A percentile compares a stretch with the other conserved stretches of the same genome.
Conservation (phyloP, 768 basidiomycete species). For the Lactarius evosmus region DNA sequence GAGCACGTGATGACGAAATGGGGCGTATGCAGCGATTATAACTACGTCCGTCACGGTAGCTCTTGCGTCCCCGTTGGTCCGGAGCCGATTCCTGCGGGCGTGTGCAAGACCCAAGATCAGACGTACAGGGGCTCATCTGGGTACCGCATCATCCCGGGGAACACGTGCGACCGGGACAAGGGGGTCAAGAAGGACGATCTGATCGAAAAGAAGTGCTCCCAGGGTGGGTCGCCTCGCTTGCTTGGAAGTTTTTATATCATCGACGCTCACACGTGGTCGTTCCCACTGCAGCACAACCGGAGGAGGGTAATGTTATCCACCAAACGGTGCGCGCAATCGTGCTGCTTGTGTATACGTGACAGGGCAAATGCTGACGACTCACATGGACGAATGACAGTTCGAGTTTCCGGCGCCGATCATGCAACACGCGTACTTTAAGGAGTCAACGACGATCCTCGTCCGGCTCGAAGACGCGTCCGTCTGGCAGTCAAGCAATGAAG, state of each 20-base stretch:
- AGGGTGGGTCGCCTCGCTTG: constrained; percentile 45
- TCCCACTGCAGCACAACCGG: constrained; percentile 59
- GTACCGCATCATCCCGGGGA: constrained; percentile 88
- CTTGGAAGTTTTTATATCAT: not conserved
- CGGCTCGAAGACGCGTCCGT: constrained; percentile 71
- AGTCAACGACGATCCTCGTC: constrained; percentile 81
- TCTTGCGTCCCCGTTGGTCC: constrained; percentile 84
- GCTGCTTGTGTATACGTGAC: not conserved
- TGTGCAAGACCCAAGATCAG: constrained; percentile 56
- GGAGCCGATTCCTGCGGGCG: constrained; percentile 77
- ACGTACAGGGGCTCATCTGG: constrained; percentile 88
- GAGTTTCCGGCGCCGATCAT: constrained; percentile 60
- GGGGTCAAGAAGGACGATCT: constrained; percentile 68
- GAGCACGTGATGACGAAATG: not conserved
- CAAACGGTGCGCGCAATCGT: constrained; percentile 53
- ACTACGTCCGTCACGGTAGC: constrained; percentile 70
- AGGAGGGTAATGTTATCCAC: constrained; percentile 73
- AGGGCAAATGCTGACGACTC: not conserved
- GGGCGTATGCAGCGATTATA: constrained; percentile 69
- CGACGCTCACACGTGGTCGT: constrained; percentile 7
- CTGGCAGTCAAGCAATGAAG: constrained; percentile 96
- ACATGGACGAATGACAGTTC: constrained; percentile 42
- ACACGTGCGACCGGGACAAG: constrained; percentile 64
- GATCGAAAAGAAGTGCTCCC: constrained; percentile 71
- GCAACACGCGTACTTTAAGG: constrained; percentile 82